These are phyloP conservation scores for Suhomyces prunicola DNA, from an alignment of 805 yeast genomes.

Conservation along the genomic window DNA sequence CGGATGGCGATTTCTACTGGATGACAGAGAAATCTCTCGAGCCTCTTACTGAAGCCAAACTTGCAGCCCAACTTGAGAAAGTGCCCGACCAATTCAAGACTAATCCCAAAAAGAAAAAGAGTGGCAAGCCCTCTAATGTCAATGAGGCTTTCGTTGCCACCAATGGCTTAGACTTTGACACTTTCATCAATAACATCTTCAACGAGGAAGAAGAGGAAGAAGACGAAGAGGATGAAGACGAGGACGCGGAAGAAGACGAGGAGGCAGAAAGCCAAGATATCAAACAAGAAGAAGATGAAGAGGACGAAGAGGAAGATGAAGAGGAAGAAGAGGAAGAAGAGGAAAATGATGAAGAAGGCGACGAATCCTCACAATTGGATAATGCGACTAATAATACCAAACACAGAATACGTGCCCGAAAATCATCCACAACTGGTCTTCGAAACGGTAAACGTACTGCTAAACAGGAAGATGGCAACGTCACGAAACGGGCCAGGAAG, in stretches of 20 bases:
- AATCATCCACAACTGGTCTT: neutral
- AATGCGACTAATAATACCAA: conserved; percentile 1
- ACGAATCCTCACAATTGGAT: conserved; percentile 1
- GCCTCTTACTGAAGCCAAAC: conserved; percentile 26
- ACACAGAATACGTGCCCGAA: conserved; percentile 8
- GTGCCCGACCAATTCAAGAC: conserved; percentile 23
- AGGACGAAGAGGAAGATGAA: conserved; percentile 6
- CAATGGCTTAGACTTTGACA: conserved; percentile 33
- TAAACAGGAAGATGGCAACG: conserved; percentile 1
- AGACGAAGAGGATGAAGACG: conserved; percentile 22
- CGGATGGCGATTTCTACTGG: conserved; percentile 46
- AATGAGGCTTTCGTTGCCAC: conserved; percentile 40
- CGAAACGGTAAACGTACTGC: conserved; percentile 1
- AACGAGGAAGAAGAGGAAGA: conserved; percentile 18
- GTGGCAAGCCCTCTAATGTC: conserved; percentile 28
- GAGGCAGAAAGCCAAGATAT: conserved; percentile 7
- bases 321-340: conserved; percentile 5
- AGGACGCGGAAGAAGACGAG: conserved; percentile 13
- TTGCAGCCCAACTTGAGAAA: conserved; percentile 27
- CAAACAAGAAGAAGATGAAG: conserved; percentile 9
- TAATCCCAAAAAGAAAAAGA: conserved; percentile 17
- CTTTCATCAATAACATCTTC: conserved; percentile 31
- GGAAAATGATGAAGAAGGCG: conserved; percentile 2
- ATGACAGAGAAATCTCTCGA: conserved; percentile 39
- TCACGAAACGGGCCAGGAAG: conserved; percentile 6